Conservation (phyloP, 2,329 filamentous ascomycete genomes). For the Tolypocladium tundrense region DNA sequence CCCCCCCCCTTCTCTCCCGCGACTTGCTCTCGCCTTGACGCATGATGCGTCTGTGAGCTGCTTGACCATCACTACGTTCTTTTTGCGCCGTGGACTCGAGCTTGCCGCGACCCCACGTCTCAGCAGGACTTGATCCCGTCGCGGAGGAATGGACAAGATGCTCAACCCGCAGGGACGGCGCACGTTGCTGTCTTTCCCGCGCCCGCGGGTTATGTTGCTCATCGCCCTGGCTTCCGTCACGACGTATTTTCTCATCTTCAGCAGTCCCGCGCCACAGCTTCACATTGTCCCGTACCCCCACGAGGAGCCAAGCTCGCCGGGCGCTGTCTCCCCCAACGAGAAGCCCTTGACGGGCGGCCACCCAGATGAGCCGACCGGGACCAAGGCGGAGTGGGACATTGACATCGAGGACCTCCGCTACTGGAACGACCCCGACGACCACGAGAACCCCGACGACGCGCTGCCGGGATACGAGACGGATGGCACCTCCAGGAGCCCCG, state of each 20-base stretch:
- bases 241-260: conserved; percentile 34
- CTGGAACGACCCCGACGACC: conserved; percentile 25
- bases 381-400: conserved; percentile 20
- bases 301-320: background rate
- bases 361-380: conserved; percentile 8
- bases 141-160: conserved; percentile 19
- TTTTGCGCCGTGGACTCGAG: background rate
- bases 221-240: conserved; percentile 27
- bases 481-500: conserved; percentile 20
- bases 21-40: background rate
- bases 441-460: conserved; percentile 22
- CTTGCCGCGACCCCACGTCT: background rate
- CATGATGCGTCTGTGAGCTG: background rate
- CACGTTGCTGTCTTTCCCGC: conserved; percentile 21
- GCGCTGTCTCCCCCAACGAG: background rate
- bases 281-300: conserved; percentile 23
- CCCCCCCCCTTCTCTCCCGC: background rate
- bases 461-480: conserved; percentile 26
- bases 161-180: conserved; percentile 18
- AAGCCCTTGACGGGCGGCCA: background rate
- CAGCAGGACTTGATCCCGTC: background rate
- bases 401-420: conserved; percentile 22
- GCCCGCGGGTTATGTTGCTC: conserved; percentile 31
- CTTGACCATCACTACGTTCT: background rate
- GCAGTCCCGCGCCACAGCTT: conserved; percentile 20